Base-by-base conservation (phyloP, 805 yeast genomes). In the Monosporozyma yasuniensis region DNA sequence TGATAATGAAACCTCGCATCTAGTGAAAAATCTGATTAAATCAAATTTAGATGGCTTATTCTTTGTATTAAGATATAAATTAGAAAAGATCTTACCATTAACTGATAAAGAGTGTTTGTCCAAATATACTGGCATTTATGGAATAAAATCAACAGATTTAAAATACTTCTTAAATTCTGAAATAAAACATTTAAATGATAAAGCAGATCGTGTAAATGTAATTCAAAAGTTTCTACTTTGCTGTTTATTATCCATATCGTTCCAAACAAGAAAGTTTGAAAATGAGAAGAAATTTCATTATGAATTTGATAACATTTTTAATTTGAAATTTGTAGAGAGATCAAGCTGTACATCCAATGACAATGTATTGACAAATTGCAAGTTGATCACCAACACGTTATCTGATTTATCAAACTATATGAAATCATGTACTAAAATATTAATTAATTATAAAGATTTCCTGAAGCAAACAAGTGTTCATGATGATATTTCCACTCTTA, bases 51-150 rank as follows among this genome's bases (percentile, higher is more conserved):
- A 70, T 46, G 42, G 56, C 4, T 41, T 60, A 11, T 63, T 52
- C 41, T 56, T 52, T 46, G 61, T 67, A 7, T 46, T 66, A 3
- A 47, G 63, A 1, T 61, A 58, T 16, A 57, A 65, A 8, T 52
- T 68, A 28, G 55, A 55, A 11, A 56, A 57, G 32, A 46, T 68
- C 41, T 43, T 70, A 2, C 60, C 66, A 9, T 52, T 60, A 47
- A 59, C 71, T 21, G 56, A 67, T 45, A 57, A 61, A 16, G 52
- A 61, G 4, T 73, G 68, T 21, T 56, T 77, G 28, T 64, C 67
- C 38, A 68, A 71, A 50, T 77, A 72, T 52, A 69, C 75, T 53
- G 74, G 66, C 27, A 66, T 76, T 3, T 77, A 76, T 56, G 72
- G 65, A 12, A 55, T 76, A 6, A 58, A 64, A 0, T 35, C 63